Conservation (phyloP, 2,329 filamentous ascomycete species). For the Paraphoma chrysanthemicola region DNA sequence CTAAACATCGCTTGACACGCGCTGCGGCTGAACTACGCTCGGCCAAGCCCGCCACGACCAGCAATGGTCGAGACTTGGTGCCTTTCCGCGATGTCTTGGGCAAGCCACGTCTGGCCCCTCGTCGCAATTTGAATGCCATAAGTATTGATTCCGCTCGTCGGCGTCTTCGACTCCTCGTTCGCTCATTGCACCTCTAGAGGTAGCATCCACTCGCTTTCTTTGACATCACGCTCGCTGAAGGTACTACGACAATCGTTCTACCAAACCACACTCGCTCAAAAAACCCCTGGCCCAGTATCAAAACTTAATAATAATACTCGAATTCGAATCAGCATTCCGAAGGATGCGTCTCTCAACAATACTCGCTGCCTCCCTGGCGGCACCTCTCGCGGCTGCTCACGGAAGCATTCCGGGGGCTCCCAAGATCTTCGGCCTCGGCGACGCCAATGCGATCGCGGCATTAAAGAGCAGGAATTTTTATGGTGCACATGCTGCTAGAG, state of each 20-base stretch:
- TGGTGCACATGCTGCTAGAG: conserved; percentile 18
- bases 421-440: conserved; percentile 39
- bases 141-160: neutral
- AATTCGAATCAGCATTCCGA: neutral
- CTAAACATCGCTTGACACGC: conserved; percentile 6
- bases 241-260: neutral
- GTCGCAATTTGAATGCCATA: conserved; percentile 1
- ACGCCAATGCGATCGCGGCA: conserved; percentile 20
- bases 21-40: conserved; percentile 10
- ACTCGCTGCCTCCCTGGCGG: conserved; percentile 34
- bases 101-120: conserved; percentile 5
- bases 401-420: conserved; percentile 32
- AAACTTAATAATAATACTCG: neutral
- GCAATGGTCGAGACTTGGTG: neutral
- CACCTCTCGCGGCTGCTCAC: conserved; percentile 42
- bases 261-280: neutral
- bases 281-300: neutral
- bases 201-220: neutral
- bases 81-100: conserved; percentile 7
- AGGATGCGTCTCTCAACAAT: conserved; percentile 43
- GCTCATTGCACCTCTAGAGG: neutral
- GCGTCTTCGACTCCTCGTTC: neutral
- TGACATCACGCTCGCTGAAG: neutral
- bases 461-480: conserved; percentile 36
- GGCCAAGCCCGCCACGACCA: conserved; percentile 16